phyloP scores from a whole-genome alignment of 257 asterid genomes.

The Scutellaria minor region DNA sequence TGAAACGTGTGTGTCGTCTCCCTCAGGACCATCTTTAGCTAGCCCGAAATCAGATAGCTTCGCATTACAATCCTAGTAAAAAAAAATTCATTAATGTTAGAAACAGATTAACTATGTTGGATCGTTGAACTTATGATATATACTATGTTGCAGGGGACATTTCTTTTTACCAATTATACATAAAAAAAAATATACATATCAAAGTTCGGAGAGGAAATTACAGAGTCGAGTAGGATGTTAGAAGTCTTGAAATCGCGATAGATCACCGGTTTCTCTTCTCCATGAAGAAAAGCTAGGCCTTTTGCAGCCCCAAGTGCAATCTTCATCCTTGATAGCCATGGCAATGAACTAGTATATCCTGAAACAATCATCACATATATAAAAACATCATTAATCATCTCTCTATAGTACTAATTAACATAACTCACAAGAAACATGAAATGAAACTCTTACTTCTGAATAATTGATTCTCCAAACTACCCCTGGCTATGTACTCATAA shows the following conservation, averaged over 20 bases:
- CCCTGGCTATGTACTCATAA: conserved; percentile 82
- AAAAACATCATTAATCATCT: background rate
- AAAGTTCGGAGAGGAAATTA: conserved; percentile 10
- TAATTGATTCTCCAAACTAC: conserved; percentile 74
- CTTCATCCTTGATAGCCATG: conserved; percentile 76
- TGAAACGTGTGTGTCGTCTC: conserved; percentile 71
- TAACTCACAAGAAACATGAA: background rate
- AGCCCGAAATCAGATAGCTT: conserved; percentile 86
- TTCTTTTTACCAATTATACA: no score
- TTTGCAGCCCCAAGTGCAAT: conserved; percentile 78
- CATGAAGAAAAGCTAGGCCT: conserved; percentile 85
- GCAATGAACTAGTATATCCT: conserved; percentile 60
- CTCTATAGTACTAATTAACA: no score
- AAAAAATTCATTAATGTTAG: conserved; percentile 20
- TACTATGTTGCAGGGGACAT: background rate
- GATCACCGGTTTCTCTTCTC: conserved; percentile 73
- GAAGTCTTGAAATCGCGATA: conserved; percentile 85
- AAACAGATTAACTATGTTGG: background rate
- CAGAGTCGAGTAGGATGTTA: conserved; percentile 59
- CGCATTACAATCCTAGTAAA: conserved; percentile 60
- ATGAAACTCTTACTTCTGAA: conserved; percentile 54
- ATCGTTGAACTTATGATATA: background rate
- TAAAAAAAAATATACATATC: no score
- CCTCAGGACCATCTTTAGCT: conserved; percentile 86
- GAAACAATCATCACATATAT: conserved; percentile 21